A percentile compares a stretch with the other conserved stretches of the same genome.
phyloP scores from a whole-genome alignment of 2,329 filamentous ascomycete genomes.

The Ophiostoma pallidulum region DNA sequence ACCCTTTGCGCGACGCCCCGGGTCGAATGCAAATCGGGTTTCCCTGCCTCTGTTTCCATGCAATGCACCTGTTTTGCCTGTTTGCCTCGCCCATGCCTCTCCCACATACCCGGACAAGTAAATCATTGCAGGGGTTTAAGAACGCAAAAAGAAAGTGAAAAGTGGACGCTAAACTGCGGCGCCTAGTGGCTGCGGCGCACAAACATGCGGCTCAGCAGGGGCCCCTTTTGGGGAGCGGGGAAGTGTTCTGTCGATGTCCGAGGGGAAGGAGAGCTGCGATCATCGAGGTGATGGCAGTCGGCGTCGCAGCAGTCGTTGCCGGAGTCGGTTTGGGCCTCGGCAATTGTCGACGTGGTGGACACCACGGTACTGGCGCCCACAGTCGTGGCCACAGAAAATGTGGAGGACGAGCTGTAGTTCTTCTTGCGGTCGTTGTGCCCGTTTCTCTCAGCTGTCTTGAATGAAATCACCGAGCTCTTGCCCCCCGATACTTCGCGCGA shows the following conservation, averaged over 20 bases:
- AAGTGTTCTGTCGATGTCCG: conserved; percentile 7
- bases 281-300: neutral
- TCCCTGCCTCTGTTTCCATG: too few relatives aligned
- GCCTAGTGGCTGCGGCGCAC: conserved; percentile 16
- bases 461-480: conserved; percentile 3
- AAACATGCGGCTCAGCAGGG: conserved; percentile 17
- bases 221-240: conserved; percentile 7
- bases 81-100: neutral
- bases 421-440: conserved; percentile 10
- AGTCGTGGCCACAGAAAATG: conserved; percentile 9
- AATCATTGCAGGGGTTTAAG: neutral
- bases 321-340: neutral
- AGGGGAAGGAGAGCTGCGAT: neutral
- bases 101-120: too few relatives aligned
- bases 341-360: neutral
- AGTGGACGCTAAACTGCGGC: neutral
- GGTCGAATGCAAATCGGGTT: too few relatives aligned
- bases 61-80: too few relatives aligned
- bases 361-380: neutral
- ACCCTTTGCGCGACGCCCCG: too few relatives aligned
- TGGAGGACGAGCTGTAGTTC: conserved; percentile 12
- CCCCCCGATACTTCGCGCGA: neutral
- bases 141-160: neutral
- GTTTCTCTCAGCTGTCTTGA: neutral
- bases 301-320: neutral